Percentiles rank a stretch among this genome's conserved stretches.
These are phyloP conservation scores for Dictyostelium brefeldianum DNA, from an alignment of 78 protist genomes.

Conservation along the genomic window DNA sequence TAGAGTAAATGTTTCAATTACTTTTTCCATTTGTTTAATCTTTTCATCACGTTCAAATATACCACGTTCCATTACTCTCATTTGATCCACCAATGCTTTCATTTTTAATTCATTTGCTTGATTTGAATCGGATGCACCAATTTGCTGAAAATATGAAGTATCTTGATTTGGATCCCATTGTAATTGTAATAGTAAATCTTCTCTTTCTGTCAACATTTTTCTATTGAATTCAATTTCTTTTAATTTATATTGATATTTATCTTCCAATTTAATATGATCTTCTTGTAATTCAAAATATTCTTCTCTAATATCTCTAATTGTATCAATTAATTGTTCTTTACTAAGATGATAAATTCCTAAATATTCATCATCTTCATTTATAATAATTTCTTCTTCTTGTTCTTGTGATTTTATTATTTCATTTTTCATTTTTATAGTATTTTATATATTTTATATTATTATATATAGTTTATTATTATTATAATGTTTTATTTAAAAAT, in stretches of 20 bases:
- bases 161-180: conserved; percentile 80
- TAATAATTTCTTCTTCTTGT: conserved; percentile 5
- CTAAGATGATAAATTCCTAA: conserved; percentile 16
- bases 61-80: conserved; percentile 77
- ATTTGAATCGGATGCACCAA: conserved; percentile 24
- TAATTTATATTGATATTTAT: background rate
- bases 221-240: conserved; percentile 63
- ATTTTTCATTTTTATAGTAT: background rate
- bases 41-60: conserved; percentile 73
- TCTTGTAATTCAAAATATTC: conserved; percentile 50
- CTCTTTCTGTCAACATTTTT: conserved; percentile 62
- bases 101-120: conserved; percentile 25
- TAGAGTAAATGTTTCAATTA: conserved; percentile 10
- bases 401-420: background rate
- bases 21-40: conserved; percentile 41
- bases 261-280: background rate
- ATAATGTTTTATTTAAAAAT: background rate
- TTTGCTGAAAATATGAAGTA: conserved; percentile 22
- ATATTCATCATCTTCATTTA: conserved; percentile 42
- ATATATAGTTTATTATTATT: background rate
- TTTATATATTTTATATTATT: too few species aligned
- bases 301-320: conserved; percentile 57
- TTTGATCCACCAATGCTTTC: conserved; percentile 61
- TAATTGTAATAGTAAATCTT: conserved; percentile 60
- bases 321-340: conserved; percentile 40